Percentiles rank a stretch among this genome's conserved stretches.
Conservation (phyloP, 768 basidiomycete species). For the Cubamyces lactineus region DNA sequence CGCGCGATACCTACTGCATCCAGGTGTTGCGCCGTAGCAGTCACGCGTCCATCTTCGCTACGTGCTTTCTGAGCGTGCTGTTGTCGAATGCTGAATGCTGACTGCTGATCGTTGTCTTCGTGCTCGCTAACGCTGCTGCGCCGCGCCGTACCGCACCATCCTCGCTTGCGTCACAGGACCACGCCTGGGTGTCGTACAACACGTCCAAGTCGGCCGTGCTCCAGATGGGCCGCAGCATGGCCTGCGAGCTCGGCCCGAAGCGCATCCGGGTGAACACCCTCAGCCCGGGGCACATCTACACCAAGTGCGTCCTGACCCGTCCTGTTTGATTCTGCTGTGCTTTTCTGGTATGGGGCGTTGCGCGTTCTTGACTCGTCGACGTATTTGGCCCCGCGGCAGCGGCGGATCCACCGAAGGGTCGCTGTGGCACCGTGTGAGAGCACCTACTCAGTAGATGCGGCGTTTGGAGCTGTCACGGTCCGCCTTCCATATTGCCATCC, state of each 20-base stretch:
- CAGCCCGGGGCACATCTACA: slow-evolving; percentile 79
- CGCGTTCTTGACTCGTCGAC: background rate
- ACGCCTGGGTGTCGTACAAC: slow-evolving; percentile 79
- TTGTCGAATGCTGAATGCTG: background rate
- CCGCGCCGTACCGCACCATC: no score
- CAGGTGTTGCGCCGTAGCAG: background rate
- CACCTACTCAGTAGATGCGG: no score
- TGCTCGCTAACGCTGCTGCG: background rate
- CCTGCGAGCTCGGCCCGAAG: slow-evolving; percentile 71
- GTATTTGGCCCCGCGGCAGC: background rate
- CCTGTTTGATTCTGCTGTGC: background rate
- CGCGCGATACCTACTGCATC: no score
- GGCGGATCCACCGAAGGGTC: no score
- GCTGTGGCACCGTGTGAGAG: no score
- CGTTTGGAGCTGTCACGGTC: no score
- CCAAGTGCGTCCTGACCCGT: slow-evolving; percentile 44
- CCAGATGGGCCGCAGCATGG: slow-evolving; percentile 83
- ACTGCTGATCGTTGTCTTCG: background rate
- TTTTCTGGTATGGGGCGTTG: background rate
- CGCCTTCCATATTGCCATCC: no score
- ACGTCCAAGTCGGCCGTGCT: slow-evolving; percentile 76
- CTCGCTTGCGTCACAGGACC: slow-evolving; percentile 48
- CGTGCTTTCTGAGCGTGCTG: no score
- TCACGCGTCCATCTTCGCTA: background rate
- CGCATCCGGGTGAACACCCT: slow-evolving; percentile 75